A percentile compares a stretch with the other conserved stretches of the same genome.
These are phyloP conservation scores for Obba rivulosa DNA, from an alignment of 768 basidiomycete genomes.

Conservation along the genomic window DNA sequence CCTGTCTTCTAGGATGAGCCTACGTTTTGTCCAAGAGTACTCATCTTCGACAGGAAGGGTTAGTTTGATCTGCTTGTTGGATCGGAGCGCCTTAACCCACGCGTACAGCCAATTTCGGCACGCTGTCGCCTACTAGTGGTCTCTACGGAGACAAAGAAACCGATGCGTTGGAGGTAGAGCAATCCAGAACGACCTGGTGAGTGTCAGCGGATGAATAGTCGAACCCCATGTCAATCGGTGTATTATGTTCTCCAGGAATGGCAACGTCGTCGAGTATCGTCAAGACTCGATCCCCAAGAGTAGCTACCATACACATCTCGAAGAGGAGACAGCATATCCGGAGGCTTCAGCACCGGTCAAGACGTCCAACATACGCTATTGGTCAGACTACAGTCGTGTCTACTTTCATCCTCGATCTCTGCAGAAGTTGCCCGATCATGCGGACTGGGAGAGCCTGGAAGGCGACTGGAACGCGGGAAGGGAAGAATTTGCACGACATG, in stretches of 20 bases:
- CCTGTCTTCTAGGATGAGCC: conserved; percentile 34
- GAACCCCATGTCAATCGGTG: neutral
- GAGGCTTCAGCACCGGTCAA: neutral
- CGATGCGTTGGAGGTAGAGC: conserved; percentile 2
- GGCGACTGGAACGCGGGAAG: conserved; percentile 54
- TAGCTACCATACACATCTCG: conserved; percentile 45
- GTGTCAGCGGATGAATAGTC: conserved; percentile 3
- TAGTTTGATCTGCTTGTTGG: conserved; percentile 8
- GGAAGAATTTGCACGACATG: conserved; percentile 46
- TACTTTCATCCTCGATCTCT: conserved; percentile 62
- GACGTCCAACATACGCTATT: conserved; percentile 42
- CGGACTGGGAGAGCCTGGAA: conserved; percentile 47
- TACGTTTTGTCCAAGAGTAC: conserved; percentile 55
- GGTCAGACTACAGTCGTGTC: conserved; percentile 66
- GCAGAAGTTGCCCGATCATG: conserved; percentile 55
- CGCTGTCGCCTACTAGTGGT: conserved; percentile 39
- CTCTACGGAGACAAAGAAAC: conserved; percentile 33
- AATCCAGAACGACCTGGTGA: conserved; percentile 1
- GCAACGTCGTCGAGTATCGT: conserved; percentile 41
- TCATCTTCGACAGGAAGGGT: conserved; percentile 69
- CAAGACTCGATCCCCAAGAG: conserved; percentile 51
- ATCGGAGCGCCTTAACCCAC: neutral
- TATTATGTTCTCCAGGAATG: conserved; percentile 36
- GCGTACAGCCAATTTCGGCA: conserved; percentile 58
- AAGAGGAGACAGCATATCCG: conserved; percentile 20